phyloP scores from a whole-genome alignment of 148 eudicot genomes.

The Camellia lanceoleosa region DNA sequence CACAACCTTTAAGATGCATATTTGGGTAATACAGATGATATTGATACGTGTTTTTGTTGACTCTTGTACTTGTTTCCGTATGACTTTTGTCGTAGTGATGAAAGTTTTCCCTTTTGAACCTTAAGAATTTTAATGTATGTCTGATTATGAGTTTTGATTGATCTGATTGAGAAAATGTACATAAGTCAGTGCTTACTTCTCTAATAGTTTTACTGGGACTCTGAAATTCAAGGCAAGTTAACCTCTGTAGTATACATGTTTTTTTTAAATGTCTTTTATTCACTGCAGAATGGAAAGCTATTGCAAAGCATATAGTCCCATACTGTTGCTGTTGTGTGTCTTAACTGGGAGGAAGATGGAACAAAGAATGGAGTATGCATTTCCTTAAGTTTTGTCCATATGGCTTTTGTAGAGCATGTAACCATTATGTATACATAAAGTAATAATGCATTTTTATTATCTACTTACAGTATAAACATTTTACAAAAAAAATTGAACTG shows the following conservation, averaged over 20 bases:
- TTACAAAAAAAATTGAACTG: not conserved
- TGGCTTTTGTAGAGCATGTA: not conserved
- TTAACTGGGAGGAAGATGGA: slow-evolving; percentile 86
- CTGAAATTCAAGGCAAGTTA: not conserved
- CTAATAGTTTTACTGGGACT: not conserved
- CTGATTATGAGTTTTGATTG: not conserved
- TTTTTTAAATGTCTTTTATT: slow-evolving; percentile 7
- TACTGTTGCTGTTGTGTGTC: slow-evolving; percentile 69
- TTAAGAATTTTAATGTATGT: not conserved
- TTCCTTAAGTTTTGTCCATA: not conserved
- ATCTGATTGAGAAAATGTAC: not conserved
- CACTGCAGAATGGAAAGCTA: slow-evolving; percentile 76
- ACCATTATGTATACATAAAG: not conserved
- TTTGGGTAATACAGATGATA: not conserved
- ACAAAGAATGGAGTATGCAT: slow-evolving; percentile 38
- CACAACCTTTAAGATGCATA: not conserved
- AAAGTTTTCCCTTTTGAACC: not conserved
- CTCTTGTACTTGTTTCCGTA: not conserved
- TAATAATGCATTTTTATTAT: not conserved
- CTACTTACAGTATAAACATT: not conserved
- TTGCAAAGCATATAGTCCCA: slow-evolving; percentile 77
- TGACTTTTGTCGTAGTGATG: not conserved
- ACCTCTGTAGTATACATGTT: not conserved
- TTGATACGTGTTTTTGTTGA: not conserved
- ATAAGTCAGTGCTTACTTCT: not conserved